Evolutionary conservation across 2,329 filamentous ascomycete genomes (phyloP).

Genomic region (Arthrinium phaeospermum): DNA sequence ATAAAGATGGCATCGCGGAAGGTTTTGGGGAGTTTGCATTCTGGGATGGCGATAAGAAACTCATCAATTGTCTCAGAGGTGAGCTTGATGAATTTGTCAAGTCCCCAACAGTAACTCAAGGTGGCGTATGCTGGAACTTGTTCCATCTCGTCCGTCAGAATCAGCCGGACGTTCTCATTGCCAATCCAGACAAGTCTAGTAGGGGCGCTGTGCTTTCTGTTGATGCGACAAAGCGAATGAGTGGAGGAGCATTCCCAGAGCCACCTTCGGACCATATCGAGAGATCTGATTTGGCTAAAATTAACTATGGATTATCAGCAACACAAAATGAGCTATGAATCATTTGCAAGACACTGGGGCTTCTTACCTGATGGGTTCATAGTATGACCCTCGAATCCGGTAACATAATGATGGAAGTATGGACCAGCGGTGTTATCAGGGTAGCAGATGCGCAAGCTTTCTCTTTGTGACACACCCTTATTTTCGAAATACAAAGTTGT

Average conservation of each 20-base stretch:
- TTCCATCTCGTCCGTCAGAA: background rate
- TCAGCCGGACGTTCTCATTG: background rate
- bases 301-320: background rate
- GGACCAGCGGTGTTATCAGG: too few relatives aligned
- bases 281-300: background rate
- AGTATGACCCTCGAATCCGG: too few relatives aligned
- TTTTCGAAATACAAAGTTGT: too few relatives aligned
- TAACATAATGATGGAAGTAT: too few relatives aligned
- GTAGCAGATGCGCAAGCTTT: too few relatives aligned
- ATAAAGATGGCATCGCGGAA: background rate
- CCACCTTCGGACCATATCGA: background rate
- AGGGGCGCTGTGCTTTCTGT: background rate
- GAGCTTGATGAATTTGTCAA: background rate
- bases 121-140: background rate
- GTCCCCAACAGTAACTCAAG: slow-evolving; percentile 1
- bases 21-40: background rate
- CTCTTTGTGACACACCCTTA: too few relatives aligned
- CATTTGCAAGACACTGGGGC: too few relatives aligned
- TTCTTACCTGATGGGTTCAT: too few relatives aligned
- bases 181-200: background rate
- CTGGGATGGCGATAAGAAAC: background rate
- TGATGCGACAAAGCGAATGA: background rate
- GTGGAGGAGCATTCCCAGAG: background rate
- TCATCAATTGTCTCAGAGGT: background rate
- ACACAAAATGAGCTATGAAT: too few relatives aligned